Conservation (phyloP, 1,284 basidiomycete genomes). For the Pyrrhoderma lamaoense region DNA sequence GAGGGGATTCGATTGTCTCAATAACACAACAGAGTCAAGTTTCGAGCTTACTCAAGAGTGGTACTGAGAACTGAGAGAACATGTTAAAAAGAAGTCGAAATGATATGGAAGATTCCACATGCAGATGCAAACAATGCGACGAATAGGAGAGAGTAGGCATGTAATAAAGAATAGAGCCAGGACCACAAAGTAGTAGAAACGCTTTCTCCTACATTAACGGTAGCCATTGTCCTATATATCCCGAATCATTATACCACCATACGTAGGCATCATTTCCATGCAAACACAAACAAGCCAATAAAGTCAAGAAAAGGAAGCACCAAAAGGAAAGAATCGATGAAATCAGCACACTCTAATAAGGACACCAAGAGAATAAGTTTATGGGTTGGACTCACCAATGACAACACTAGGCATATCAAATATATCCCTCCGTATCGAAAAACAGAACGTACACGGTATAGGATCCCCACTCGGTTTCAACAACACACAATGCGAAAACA, state of each 20-base stretch:
- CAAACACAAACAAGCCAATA: slow-evolving; percentile 13
- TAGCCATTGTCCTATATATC: slow-evolving; percentile 66
- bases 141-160: background rate
- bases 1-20: too few relatives aligned
- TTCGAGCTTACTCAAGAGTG: too few relatives aligned
- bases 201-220: slow-evolving; percentile 47
- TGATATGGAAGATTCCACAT: too few relatives aligned
- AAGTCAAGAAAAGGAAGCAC: background rate
- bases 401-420: slow-evolving; percentile 84
- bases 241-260: slow-evolving; percentile 5
- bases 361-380: background rate
- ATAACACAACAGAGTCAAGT: too few relatives aligned
- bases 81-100: too few relatives aligned
- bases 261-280: slow-evolving; percentile 5
- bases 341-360: background rate
- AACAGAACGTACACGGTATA: slow-evolving; percentile 86
- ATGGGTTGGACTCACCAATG: slow-evolving; percentile 67
- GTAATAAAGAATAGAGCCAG: background rate
- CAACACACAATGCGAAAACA: slow-evolving; percentile 85
- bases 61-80: too few relatives aligned
- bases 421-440: slow-evolving; percentile 85
- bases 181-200: slow-evolving; percentile 8
- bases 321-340: background rate
- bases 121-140: background rate
- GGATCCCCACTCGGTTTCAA: slow-evolving; percentile 78